Percentiles rank a stretch among this genome's conserved stretches.
phyloP scores from a whole-genome alignment of 768 basidiomycete genomes.

The Tulasnella calospora region DNA sequence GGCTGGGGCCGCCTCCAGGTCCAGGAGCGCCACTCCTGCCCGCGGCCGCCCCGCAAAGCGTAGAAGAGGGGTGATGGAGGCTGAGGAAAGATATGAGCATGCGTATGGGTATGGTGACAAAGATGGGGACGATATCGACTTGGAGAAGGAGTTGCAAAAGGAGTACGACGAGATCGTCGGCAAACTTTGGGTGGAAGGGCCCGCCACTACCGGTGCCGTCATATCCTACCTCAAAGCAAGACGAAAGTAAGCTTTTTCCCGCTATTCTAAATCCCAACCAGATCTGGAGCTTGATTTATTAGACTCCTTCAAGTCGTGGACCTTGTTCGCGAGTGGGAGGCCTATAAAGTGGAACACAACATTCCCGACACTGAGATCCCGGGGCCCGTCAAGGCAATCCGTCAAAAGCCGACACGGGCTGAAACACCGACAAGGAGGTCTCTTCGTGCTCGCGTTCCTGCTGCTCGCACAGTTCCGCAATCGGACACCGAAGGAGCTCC shows the following conservation, averaged over 20 bases:
- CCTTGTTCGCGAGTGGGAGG: constrained; percentile 24
- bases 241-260: neutral
- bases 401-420: neutral
- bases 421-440: neutral
- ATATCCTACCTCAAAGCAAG: constrained; percentile 18
- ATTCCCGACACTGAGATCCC: neutral
- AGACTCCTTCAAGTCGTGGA: constrained; percentile 23
- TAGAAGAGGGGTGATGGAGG: constrained; percentile 5
- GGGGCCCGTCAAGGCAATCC: neutral
- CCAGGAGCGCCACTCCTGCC: constrained; percentile 9
- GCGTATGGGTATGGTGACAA: constrained; percentile 26
- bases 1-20: neutral
- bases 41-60: neutral
- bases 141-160: constrained; percentile 27
- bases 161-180: constrained; percentile 21
- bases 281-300: neutral
- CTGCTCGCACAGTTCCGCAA: neutral
- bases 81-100: constrained; percentile 21
- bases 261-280: neutral
- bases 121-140: constrained; percentile 19
- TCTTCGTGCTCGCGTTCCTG: neutral
- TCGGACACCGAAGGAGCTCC: constrained; percentile 9
- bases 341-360: constrained; percentile 16
- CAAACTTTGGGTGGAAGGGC: constrained; percentile 15
- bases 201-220: constrained; percentile 24